Evolutionary conservation across 192 early-diverging fungal genomes (phyloP), one percentile per base, ranked within the genome.

Genomic region (Mortierella hygrophila): DNA sequence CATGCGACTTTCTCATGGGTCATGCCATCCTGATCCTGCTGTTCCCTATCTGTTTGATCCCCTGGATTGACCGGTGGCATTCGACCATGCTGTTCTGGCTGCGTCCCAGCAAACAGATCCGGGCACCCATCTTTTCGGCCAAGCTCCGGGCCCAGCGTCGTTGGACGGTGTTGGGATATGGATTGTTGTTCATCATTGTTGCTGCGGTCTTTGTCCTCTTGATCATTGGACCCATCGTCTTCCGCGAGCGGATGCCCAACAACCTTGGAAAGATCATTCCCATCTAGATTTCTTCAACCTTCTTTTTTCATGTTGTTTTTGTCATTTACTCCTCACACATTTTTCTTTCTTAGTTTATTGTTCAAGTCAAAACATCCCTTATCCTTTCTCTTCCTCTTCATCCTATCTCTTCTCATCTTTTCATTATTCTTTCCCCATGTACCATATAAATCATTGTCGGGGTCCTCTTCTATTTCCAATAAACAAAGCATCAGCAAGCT

Each of bases 31-130:
- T 96, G 63, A 95, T 97, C 81, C 88, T 96, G 68, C 76, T 97
- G 42, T 92, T 90, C 18, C 76, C 93, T 46, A 91, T 96, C 68
- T 94, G 92, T 69, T 74, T 96, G 40, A 93, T 96, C 44, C 94
- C 94, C 23, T 92, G 89, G 82, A 82, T 96, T 70, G 93, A 94
- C 83, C 92, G 91, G 72, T 91, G 90, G 83, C 95, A 96, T 83
- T 94, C 93, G 35, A 91, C 90, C 1, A 94, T 96, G 94, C 90
- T 95, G 65, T 96, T 96, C 76, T 96, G 94, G 95, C 81, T 95
- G 81, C 91, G 94, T 46, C 95, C 95, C 9, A 93, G 92, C 82
- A 90, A 94, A 70, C 94, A 96, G 86, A 94, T 95, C 82, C 91
- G 92, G 26, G 77, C 89, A 29, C 95, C 94, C 21, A 95, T 95